Base-by-base conservation (phyloP, 768 basidiomycete species). In the Rhizopogon vesiculosus region DNA sequence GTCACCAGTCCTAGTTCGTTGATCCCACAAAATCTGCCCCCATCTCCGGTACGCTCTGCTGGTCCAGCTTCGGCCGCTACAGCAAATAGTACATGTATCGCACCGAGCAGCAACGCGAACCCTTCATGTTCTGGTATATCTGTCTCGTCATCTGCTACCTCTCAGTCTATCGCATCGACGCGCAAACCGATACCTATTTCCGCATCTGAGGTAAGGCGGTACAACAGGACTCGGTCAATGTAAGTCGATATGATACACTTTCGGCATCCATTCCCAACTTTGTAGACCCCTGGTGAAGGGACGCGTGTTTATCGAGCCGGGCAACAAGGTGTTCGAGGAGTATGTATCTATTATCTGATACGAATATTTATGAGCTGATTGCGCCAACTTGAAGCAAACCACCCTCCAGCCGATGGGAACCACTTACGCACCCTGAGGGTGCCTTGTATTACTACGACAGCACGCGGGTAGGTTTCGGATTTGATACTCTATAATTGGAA, bases 391-490 rank as follows among this genome's bases (percentile, higher is more conserved):
- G 25, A 25, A 28, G 51, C n/a, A 29, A 18, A 35, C 13, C 42
- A 3, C 28, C 31, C n/a, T 62, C 61, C 12, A 3, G n/a, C 10
- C 74, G 69, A 1, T 85, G 83, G 83, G 63, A 52, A 7, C 59
- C 72, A 4, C 66, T 68, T 33, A 63, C 69, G 2, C 82, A 84
- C 63, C 81, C 82, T 0, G 82, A 85, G 66, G 83, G 83, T 6
- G 74, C 74, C 6, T 69, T 76, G 22, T 85, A 84, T 61, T 84
- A 80, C 56, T 76, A 70, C 59, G 69, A 81, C 48, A 29, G 56
- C 42, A 56, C 65, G 7, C 72, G 74, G 64, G 80, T 79, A 42
- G 0, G 68, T 51, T 33, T 9, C 25, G 5, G 29, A 12, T 31
- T 3, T 8, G 33, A 5, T 3, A 1, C 9, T 4, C 29, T 19